Percentiles rank a stretch among this genome's conserved stretches.
phyloP scores from a whole-genome alignment of 2,329 filamentous ascomycete genomes.

The Pseudogymnoascus sp. region DNA sequence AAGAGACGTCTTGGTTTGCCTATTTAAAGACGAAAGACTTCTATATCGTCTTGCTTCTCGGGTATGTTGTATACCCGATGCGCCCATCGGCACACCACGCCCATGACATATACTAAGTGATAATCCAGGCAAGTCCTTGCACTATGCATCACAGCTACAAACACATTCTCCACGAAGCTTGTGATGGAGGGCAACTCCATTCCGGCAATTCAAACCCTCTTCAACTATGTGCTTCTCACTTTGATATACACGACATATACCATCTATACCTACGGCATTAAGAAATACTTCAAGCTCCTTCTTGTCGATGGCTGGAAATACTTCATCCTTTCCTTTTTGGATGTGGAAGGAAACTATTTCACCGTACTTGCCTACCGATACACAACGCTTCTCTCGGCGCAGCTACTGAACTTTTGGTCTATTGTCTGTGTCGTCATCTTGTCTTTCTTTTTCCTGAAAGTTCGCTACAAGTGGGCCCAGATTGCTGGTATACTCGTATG shows the following conservation, averaged over 20 bases:
- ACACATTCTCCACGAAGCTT: constrained; percentile 80
- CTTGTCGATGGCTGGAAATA: constrained; percentile 82
- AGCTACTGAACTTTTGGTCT: constrained; percentile 98
- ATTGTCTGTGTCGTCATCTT: constrained; percentile 86
- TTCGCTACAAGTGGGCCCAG: constrained; percentile 85
- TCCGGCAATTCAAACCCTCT: constrained; percentile 90
- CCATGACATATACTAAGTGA: neutral
- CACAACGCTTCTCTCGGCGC: constrained; percentile 85
- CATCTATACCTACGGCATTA: constrained; percentile 69
- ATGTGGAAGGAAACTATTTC: constrained; percentile 97
- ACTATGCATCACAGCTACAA: constrained; percentile 84
- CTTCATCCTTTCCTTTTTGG: constrained; percentile 82
- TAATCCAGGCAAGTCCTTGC: constrained; percentile 62
- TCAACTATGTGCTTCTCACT: constrained; percentile 84
- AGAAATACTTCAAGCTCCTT: constrained; percentile 57
- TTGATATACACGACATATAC: constrained; percentile 75
- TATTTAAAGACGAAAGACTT: constrained; percentile 83
- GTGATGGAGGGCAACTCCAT: constrained; percentile 62
- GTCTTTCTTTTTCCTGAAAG: constrained; percentile 72
- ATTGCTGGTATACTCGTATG: constrained; percentile 80
- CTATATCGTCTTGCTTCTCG: constrained; percentile 72
- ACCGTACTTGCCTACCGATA: constrained; percentile 88
- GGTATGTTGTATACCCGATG: constrained; percentile 38
- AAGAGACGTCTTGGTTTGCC: constrained; percentile 52
- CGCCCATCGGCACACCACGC: constrained; percentile 5